Evolutionary conservation across 495 filamentous ascomycete species (phyloP), one percentile per base, ranked within the genome.

Genomic region (Tuber calosporum): DNA sequence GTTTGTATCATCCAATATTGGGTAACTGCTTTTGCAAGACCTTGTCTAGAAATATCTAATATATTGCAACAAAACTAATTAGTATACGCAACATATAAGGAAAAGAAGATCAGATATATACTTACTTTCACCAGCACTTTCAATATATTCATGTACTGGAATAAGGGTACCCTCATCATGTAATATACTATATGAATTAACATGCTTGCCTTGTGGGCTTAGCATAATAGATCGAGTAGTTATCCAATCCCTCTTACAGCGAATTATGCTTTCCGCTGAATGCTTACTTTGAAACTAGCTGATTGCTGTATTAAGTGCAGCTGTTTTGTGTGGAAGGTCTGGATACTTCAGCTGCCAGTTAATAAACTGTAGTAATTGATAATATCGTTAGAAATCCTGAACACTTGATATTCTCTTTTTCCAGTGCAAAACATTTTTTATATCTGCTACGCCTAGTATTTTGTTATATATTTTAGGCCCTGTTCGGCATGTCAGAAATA

Each of bases 331-430:
- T 69, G 1, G 3, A 7, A 69, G 17, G 1, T 69, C 30, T 13
- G 67, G 67, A 40, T 22, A 38, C 19, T 69, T 69, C 5, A 69
- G 13, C 30, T 69, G 67, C 67, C 67, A 69, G 30, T 40, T 39
- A n/a, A 69, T 69, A 41, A 69, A 69, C 13, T 41, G 67, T 2
- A 39, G 17, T 1, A 69, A 5, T 26, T 69, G 30, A 19, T n/a
- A 41, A 15, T 20, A 69, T 13, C 34, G 11, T 7, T 69, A 13
- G 2, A 38, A 15, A 39, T 36, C 19, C 36, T 22, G 26, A 6
- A 6, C 6, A 38, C 37, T 38, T 2, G 37, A 38, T 6, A 38
- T 38, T 38, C 6, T 38, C 37, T 38, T 38, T 38, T 38, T 38
- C 2, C 6, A 38, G 2, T 6, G 37, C 37, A 38, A 38, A 38